These are phyloP conservation scores for Aspergillus proliferans DNA, from an alignment of 2,329 filamentous ascomycete genomes.

Conservation along the genomic window DNA sequence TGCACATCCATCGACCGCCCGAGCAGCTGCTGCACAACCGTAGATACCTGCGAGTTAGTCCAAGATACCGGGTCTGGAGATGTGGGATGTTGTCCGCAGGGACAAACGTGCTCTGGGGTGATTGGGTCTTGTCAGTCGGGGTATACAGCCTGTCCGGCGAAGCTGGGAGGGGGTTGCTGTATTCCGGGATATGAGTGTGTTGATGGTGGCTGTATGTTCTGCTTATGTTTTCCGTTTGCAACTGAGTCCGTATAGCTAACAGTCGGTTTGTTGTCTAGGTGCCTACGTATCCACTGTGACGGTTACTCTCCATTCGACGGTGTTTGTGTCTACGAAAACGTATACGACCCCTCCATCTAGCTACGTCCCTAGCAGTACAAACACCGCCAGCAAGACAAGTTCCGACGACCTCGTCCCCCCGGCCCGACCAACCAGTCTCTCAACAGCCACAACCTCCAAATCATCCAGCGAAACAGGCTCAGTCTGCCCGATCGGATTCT, in stretches of 20 bases:
- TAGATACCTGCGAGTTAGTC: constrained; percentile 50
- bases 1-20: constrained; percentile 52
- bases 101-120: constrained; percentile 45
- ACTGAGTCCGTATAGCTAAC: no score
- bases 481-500: constrained; percentile 81
- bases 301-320: constrained; percentile 27
- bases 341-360: constrained; percentile 22
- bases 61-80: constrained; percentile 48
- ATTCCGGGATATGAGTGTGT: constrained; percentile 55
- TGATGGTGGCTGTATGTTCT: constrained; percentile 47
- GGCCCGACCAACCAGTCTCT: constrained; percentile 32
- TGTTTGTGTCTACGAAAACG: constrained; percentile 26
- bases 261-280: constrained; percentile 13
- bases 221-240: no score
- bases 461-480: constrained; percentile 29
- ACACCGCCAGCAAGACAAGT: constrained; percentile 12
- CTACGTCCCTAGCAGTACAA: constrained; percentile 27
- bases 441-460: constrained; percentile 31
- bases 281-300: constrained; percentile 31
- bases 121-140: constrained; percentile 48
- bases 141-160: constrained; percentile 51
- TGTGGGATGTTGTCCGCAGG: constrained; percentile 56
- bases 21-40: constrained; percentile 52
- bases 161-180: constrained; percentile 55
- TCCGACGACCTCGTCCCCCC: constrained; percentile 29